Evolutionary conservation across 1,139 yeast genomes (phyloP).

Genomic region (Barnettozyma hawaiiensis): DNA sequence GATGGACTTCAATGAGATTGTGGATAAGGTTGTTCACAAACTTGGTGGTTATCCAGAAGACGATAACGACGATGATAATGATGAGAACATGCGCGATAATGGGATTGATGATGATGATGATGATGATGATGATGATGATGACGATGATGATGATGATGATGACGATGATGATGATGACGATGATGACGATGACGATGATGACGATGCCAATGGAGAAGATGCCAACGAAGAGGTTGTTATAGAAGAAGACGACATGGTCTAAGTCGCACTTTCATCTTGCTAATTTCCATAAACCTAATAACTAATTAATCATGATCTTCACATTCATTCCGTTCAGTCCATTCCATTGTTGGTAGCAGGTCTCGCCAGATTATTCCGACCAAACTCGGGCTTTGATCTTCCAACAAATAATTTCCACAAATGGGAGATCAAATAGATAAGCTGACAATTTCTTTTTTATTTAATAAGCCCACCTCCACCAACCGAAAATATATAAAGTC

Average conservation of each 20-base stretch:
- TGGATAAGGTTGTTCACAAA: slow-evolving; percentile 73
- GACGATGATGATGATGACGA: slow-evolving; percentile 30
- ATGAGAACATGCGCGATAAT: slow-evolving; percentile 48
- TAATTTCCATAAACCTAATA: neutral
- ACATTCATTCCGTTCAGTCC: neutral
- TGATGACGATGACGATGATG: slow-evolving; percentile 27
- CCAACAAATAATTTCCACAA: slow-evolving; percentile 4
- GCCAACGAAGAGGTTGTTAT: slow-evolving; percentile 10
- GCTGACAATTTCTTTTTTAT: no score
- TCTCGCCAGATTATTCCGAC: neutral
- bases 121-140: slow-evolving; percentile 38
- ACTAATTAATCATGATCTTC: neutral
- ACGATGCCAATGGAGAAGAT: slow-evolving; percentile 20
- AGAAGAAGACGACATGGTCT: neutral
- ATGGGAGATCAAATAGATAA: slow-evolving; percentile 10
- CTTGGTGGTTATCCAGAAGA: slow-evolving; percentile 90
- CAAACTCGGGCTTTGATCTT: slow-evolving; percentile 1
- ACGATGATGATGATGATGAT: slow-evolving; percentile 36
- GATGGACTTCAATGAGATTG: slow-evolving; percentile 90
- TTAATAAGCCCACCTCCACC: neutral
- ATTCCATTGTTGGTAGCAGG: neutral
- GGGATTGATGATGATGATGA: slow-evolving; percentile 42
- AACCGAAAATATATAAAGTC: no score
- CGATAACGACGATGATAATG: slow-evolving; percentile 71
- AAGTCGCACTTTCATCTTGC: neutral